A percentile compares a stretch with the other conserved stretches of the same genome.
phyloP scores from a whole-genome alignment of 352 stramenopile genomes.

The Phytophthora uliginosa region DNA sequence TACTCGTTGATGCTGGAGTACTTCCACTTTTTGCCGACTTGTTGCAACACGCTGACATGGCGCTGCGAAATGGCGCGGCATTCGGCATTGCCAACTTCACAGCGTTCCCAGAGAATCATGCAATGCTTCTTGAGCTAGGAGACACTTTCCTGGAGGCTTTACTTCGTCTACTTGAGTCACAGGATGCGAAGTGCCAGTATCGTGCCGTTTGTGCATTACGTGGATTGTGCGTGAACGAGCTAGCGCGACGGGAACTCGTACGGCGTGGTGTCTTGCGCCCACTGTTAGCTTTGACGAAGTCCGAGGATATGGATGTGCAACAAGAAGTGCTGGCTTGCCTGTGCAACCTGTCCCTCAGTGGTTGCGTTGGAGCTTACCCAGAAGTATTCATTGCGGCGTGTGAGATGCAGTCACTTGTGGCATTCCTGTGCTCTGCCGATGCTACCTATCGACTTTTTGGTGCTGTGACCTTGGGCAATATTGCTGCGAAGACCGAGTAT shows the following conservation, averaged over 20 bases:
- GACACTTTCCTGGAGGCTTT: constrained; percentile 63
- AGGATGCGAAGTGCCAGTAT: constrained; percentile 90
- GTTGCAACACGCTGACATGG: constrained; percentile 83
- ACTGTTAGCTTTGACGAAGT: constrained; percentile 92
- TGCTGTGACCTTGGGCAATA: constrained; percentile 96
- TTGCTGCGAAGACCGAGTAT: constrained; percentile 84
- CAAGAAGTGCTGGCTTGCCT: constrained; percentile 96
- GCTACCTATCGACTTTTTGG: constrained; percentile 97
- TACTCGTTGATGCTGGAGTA: constrained; percentile 81
- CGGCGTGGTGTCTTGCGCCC: constrained; percentile 84
- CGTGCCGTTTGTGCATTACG: constrained; percentile 92
- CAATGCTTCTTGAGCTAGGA: constrained; percentile 71
- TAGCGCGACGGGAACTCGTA: constrained; percentile 93
- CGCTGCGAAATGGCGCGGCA: constrained; percentile 90
- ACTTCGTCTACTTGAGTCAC: constrained; percentile 62
- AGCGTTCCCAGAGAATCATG: constrained; percentile 93
- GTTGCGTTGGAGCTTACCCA: constrained; percentile 94
- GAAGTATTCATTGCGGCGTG: constrained; percentile 92
- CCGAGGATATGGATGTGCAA: constrained; percentile 96
- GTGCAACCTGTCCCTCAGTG: constrained; percentile 97
- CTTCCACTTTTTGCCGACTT: constrained; percentile 80
- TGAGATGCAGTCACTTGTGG: constrained; percentile 93
- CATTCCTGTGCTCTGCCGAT: constrained; percentile 96
- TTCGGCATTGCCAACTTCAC: constrained; percentile 96
- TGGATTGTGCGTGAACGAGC: constrained; percentile 92